Percentiles rank a stretch among this genome's conserved stretches.
Evolutionary conservation across 805 yeast species (phyloP).

Genomic region (Candida tammaniensis): DNA sequence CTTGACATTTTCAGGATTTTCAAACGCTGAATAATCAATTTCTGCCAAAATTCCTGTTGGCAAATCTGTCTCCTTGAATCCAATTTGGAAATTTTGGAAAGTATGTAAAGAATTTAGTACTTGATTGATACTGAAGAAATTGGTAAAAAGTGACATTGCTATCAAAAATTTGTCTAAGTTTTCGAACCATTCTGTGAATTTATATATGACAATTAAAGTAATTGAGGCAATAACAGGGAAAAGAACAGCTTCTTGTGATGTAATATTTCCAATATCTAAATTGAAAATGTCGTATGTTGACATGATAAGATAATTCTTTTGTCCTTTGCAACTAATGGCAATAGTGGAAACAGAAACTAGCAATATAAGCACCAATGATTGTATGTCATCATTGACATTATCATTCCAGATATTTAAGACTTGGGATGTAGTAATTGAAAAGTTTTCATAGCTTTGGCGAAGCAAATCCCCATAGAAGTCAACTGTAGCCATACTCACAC

Average conservation of each 20-base stretch:
- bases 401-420: too few species aligned
- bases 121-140: background rate
- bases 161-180: too few species aligned
- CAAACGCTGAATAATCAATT: conserved; percentile 3
- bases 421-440: too few species aligned
- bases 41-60: conserved; percentile 5
- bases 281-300: conserved; percentile 1
- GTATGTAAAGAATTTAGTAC: background rate
- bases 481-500: too few species aligned
- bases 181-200: background rate
- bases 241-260: background rate
- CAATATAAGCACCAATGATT: background rate
- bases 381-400: background rate
- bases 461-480: too few species aligned
- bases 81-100: conserved; percentile 5
- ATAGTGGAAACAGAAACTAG: background rate
- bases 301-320: background rate
- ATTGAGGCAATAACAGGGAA: background rate
- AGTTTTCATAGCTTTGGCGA: too few species aligned
- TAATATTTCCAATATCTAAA: background rate
- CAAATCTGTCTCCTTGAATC: conserved; percentile 3
- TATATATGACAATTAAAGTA: background rate
- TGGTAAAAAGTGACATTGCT: background rate
- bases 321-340: background rate
- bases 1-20: conserved; percentile 2